Conservation (phyloP, 331 rosid genomes). For the Ulmus americana region DNA sequence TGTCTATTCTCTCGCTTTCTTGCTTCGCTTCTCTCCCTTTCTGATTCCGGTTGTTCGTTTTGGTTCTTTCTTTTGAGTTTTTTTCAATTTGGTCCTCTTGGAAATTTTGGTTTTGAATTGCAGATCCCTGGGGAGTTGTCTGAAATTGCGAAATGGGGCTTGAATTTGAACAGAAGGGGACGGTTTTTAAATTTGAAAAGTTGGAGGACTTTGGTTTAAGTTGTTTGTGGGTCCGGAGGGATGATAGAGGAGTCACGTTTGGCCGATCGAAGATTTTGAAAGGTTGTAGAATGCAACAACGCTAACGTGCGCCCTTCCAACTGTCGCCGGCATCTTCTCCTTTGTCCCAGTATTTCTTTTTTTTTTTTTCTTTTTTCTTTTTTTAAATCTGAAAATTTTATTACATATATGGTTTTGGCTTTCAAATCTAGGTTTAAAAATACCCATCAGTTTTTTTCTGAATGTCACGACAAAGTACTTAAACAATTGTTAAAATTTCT, state of each 20-base stretch:
- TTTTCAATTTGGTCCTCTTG: background rate
- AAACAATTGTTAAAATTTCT: no score
- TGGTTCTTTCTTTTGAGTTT: background rate
- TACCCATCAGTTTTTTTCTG: no score
- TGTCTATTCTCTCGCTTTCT: slow-evolving; percentile 10
- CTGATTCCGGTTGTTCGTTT: slow-evolving; percentile 25
- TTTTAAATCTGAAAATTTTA: no score
- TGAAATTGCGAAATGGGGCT: slow-evolving; percentile 24
- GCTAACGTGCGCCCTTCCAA: slow-evolving; percentile 19
- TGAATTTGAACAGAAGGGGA: slow-evolving; percentile 30
- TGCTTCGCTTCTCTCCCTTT: slow-evolving; percentile 18
- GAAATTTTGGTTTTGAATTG: slow-evolving; percentile 16
- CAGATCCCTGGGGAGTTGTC: slow-evolving; percentile 25
- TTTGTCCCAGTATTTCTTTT: background rate
- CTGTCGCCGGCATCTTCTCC: slow-evolving; percentile 4
- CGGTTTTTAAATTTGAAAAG: slow-evolving; percentile 11
- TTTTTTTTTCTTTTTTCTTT: no score
- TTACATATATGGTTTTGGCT: no score
- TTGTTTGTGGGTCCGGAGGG: slow-evolving; percentile 12
- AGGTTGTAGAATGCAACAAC: background rate
- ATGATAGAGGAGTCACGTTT: slow-evolving; percentile 6
- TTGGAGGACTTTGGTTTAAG: background rate
- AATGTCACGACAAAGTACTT: background rate
- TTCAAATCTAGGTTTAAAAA: no score
- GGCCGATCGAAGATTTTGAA: slow-evolving; percentile 14